Base-by-base conservation (phyloP, 2,329 filamentous ascomycete genomes). In the Chrysoporthe austroafricana region DNA sequence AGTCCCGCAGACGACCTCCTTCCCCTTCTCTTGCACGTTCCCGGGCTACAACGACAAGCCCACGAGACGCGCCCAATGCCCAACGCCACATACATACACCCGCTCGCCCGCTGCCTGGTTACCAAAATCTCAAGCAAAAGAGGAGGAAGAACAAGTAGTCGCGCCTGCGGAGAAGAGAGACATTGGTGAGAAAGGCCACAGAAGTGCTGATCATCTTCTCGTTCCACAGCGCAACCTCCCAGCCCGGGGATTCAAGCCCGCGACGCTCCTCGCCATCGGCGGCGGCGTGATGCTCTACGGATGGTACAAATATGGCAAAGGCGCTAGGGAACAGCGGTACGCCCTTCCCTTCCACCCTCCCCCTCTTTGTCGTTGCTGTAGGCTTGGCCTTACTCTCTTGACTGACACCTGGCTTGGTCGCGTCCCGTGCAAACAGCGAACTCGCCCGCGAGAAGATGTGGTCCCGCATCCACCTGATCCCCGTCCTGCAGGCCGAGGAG, bases 401-500 rank as follows among this genome's bases (percentile, higher is more conserved):
- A 42, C 48, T 43, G 62, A 34, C 21, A 54, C 26, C 58, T 52
- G n/a, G 16, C 11, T 21, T 32, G 36, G 36, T 39, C 6, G 36
- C 36, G 26, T 26, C 36, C 36, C 36, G 6, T 16, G 1, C 44
- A n/a, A 7, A 67, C 75, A 97, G 94, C 77, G 96, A 99, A 82
- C 90, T 97, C 73, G 92, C 90, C 71, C 93, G 96, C 75, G 96
- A 99, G 78, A 99, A 98, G 86, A 96, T 97, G 88, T 99, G 96
- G 96, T 89, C 93, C 70, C 91, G 96, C 77, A 97, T 99, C 81
- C 89, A 98, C 82, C 86, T 99, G 72, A 96, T 95, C 76, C 96
- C 96, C 68, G 83, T 97, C 71, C 88, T 99, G 71, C 95, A 98
- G 79, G 96, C 96, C 66, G 96, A 99, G 79, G 94, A 97, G 80